Evolutionary conservation across 2,329 filamentous ascomycete genomes (phyloP), one percentile per base, ranked within the genome.

Genomic region (Microdochium bolleyi): DNA sequence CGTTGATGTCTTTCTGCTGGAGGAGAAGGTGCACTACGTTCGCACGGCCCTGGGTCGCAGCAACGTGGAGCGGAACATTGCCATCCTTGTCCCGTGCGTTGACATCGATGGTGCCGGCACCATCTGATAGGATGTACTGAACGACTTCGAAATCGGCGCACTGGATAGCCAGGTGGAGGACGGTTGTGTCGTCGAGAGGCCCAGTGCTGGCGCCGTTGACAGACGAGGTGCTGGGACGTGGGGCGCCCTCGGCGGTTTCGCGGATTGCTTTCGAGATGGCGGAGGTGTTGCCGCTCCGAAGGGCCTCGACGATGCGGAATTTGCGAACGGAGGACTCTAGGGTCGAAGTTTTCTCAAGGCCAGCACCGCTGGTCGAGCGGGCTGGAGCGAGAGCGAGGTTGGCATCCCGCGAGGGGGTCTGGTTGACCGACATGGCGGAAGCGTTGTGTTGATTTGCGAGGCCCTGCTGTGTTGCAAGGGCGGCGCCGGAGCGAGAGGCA

Each of bases 321-420:
- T 95, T 92, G 65, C 88, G 84, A 51, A 99, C 90, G 0, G 92
- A 96, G 69, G 96, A 91, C 66, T 99, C 92, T 54, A 99, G 88
- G 24, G 83, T 84, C 34, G 65, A 70, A 24, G 68, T 70, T 62
- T 75, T 80, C 50, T 76, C 74, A 41, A 62, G 56, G 13, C 24
- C 24, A 60, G 56, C 22, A 60, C 60, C 55, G 64, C 61, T 57
- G 63, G 55, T 63, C 54, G 57, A 62, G 51, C 61, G 64, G 55
- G 67, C 22, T 24, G 48, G 24, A n/a, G 48, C 48, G 48, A 16
- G 3, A 14, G 48, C 7, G 7, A n/a, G 24, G 48, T 30, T 49
- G 10, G 24, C 14, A 3, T 49, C 48, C 8, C 48, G 48, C 24
- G 48, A 49, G 10, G 48, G 24, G 9, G 11, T 16, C 22, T n/a